Evolutionary conservation across 768 basidiomycete genomes (phyloP).

Genomic region (Pluteus cervinus): DNA sequence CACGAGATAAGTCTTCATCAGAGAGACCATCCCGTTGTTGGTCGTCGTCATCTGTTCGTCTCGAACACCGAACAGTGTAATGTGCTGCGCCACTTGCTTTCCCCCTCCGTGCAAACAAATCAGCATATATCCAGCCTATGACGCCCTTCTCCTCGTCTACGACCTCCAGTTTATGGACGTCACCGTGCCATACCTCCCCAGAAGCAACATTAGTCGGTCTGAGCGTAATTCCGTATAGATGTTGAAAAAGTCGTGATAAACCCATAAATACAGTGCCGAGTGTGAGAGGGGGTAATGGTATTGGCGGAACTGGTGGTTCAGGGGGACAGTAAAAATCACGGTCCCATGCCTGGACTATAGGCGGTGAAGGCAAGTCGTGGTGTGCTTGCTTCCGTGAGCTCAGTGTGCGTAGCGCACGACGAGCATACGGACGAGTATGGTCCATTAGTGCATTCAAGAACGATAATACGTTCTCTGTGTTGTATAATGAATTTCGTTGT

Average conservation of each 20-base stretch:
- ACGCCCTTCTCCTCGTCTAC: slow-evolving; percentile 83
- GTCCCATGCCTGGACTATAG: slow-evolving; percentile 91
- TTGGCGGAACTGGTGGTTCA: slow-evolving; percentile 67
- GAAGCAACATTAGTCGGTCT: slow-evolving; percentile 60
- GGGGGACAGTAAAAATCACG: slow-evolving; percentile 89
- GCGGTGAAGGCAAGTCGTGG: slow-evolving; percentile 49
- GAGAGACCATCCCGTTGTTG: slow-evolving; percentile 51
- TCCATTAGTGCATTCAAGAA: slow-evolving; percentile 81
- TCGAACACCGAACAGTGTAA: slow-evolving; percentile 94
- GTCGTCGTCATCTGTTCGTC: slow-evolving; percentile 91
- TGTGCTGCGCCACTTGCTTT: slow-evolving; percentile 94
- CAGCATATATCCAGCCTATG: slow-evolving; percentile 93
- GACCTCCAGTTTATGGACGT: slow-evolving; percentile 90
- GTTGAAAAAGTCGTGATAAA: slow-evolving; percentile 81
- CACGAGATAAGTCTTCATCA: slow-evolving; percentile 31
- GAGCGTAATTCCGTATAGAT: slow-evolving; percentile 81
- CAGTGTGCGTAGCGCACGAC: slow-evolving; percentile 61
- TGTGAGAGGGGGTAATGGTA: slow-evolving; percentile 70
- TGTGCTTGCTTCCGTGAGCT: slow-evolving; percentile 71
- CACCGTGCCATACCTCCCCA: slow-evolving; percentile 86
- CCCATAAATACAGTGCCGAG: slow-evolving; percentile 91
- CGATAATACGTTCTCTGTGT: slow-evolving; percentile 72
- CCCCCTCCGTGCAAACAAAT: slow-evolving; percentile 78
- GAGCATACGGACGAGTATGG: slow-evolving; percentile 75
- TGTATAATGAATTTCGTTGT: slow-evolving; percentile 2